Evolutionary conservation across 805 yeast genomes (phyloP).

Genomic region (Candida palmyrensis): DNA sequence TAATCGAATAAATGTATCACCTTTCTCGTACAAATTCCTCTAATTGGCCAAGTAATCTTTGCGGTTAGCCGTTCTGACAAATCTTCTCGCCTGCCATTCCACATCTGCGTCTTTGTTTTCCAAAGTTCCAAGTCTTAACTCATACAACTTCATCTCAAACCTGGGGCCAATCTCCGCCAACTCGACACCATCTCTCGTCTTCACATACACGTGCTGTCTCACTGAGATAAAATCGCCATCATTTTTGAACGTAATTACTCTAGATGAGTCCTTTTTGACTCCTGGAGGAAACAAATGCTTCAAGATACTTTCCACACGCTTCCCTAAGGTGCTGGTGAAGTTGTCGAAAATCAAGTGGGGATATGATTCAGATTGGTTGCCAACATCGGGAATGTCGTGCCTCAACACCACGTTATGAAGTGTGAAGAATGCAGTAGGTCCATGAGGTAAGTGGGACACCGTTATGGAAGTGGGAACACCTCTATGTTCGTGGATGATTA

Average conservation of each 20-base stretch:
- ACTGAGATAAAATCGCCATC: constrained; percentile 89
- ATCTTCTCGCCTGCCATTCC: constrained; percentile 95
- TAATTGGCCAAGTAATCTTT: constrained; percentile 65
- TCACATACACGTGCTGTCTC: constrained; percentile 91
- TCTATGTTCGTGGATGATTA: constrained; percentile 91
- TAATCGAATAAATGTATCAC: no score
- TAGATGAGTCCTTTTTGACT: constrained; percentile 80
- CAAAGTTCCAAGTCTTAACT: constrained; percentile 80
- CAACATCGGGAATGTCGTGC: constrained; percentile 83
- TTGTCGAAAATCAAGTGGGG: constrained; percentile 95
- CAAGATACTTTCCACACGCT: constrained; percentile 71
- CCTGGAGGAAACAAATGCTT: constrained; percentile 96
- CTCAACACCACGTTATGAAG: constrained; percentile 90
- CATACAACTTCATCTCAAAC: constrained; percentile 92
- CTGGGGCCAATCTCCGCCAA: constrained; percentile 98
- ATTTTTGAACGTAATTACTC: constrained; percentile 92
- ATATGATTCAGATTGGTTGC: constrained; percentile 84
- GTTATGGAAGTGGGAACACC: constrained; percentile 97
- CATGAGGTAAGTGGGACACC: constrained; percentile 93
- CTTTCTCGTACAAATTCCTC: no score
- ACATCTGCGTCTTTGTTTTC: constrained; percentile 96
- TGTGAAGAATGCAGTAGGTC: constrained; percentile 93
- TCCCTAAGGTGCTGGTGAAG: constrained; percentile 75
- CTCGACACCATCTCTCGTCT: constrained; percentile 83
- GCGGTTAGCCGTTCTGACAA: constrained; percentile 91